phyloP scores from a whole-genome alignment of 441 rosid species.

The Adansonia madagascariensis region DNA sequence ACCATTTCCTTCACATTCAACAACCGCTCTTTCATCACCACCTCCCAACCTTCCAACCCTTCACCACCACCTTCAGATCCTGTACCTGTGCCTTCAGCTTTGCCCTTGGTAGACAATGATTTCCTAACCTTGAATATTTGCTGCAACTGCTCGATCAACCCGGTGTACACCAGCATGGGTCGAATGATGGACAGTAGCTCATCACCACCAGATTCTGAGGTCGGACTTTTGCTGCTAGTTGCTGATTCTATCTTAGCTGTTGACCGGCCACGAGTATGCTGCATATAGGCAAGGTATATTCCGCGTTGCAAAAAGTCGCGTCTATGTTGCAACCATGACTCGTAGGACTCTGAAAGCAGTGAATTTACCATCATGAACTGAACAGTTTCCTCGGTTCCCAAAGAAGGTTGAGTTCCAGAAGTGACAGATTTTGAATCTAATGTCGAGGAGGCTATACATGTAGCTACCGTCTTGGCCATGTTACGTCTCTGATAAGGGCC shows the following conservation, averaged over 20 bases:
- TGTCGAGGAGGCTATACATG: conserved; percentile 66
- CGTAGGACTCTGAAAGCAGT: conserved; percentile 88
- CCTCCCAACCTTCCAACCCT: conserved; percentile 84
- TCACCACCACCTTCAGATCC: conserved; percentile 51
- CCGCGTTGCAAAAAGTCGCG: conserved; percentile 90
- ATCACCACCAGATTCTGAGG: conserved; percentile 46
- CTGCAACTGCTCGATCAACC: conserved; percentile 97
- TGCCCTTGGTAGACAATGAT: conserved; percentile 33
- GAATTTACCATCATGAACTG: conserved; percentile 99
- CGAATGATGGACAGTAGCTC: conserved; percentile 73
- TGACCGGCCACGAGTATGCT: conserved; percentile 82
- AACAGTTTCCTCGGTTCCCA: conserved; percentile 88
- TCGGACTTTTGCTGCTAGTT: conserved; percentile 42
- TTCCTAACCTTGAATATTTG: conserved; percentile 76
- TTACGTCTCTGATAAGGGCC: conserved; percentile 74
- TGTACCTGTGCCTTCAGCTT: conserved; percentile 53
- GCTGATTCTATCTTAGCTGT: conserved; percentile 55
- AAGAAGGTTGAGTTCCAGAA: conserved; percentile 59
- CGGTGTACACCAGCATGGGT: conserved; percentile 95
- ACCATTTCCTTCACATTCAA: conserved; percentile 83
- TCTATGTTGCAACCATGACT: conserved; percentile 95
- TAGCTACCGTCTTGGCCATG: conserved; percentile 83
- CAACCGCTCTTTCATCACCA: conserved; percentile 78
- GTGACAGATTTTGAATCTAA: conserved; percentile 60
- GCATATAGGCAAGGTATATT: conserved; percentile 94